Evolutionary conservation across 352 stramenopile species (phyloP).

Genomic region (Phytophthora palmivora): DNA sequence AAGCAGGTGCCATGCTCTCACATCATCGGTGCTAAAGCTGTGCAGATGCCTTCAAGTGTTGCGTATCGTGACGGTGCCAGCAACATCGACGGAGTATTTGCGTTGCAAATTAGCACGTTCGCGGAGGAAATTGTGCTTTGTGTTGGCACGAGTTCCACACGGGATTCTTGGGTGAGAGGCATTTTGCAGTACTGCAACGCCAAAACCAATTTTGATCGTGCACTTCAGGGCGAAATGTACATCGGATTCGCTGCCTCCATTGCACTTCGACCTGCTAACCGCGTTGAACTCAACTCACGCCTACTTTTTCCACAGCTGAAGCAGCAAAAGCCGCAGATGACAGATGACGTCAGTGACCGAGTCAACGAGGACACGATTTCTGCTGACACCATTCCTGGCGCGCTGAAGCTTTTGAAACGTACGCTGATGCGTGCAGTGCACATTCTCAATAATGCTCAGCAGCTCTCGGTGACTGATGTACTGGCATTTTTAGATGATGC

Average conservation of each 20-base stretch:
- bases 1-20: constrained; percentile 52
- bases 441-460: constrained; percentile 45
- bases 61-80: constrained; percentile 14
- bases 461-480: constrained; percentile 55
- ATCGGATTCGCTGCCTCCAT: constrained; percentile 47
- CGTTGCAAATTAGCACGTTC: constrained; percentile 76
- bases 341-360: constrained; percentile 3
- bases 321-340: not conserved
- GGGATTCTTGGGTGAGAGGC: constrained; percentile 71
- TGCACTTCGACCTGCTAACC: constrained; percentile 55
- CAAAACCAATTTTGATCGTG: constrained; percentile 53
- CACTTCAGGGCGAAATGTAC: constrained; percentile 42
- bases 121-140: constrained; percentile 81
- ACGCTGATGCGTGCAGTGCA: constrained; percentile 42
- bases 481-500: constrained; percentile 77
- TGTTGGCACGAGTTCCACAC: constrained; percentile 62
- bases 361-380: constrained; percentile 7
- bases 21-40: constrained; percentile 61
- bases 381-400: constrained; percentile 14
- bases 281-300: constrained; percentile 70
- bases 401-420: constrained; percentile 35
- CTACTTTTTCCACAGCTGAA: constrained; percentile 56
- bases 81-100: constrained; percentile 45
- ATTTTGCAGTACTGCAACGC: constrained; percentile 65
- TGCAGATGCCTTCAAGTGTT: constrained; percentile 35